Percentiles rank a stretch among this genome's conserved stretches.
phyloP scores from a whole-genome alignment of 169 alveolate species.

The Babesia bigemina region DNA sequence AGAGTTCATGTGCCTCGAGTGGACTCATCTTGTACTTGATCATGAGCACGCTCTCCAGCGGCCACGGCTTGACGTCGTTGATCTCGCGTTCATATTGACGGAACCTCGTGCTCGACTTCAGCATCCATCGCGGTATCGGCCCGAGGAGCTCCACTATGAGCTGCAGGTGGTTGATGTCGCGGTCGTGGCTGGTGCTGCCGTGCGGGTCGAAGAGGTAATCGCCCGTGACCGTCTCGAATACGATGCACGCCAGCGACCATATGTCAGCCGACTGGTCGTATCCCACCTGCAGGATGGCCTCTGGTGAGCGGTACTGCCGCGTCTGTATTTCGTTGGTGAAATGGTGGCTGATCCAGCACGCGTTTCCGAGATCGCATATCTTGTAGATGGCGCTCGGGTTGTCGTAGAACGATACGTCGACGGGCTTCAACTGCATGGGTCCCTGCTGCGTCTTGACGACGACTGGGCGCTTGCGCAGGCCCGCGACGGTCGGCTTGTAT shows the following conservation, averaged over 20 bases:
- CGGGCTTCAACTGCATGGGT: conserved; percentile 67
- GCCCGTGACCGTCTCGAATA: conserved; percentile 97
- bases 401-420: conserved; percentile 70
- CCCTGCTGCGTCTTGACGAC: conserved; percentile 72
- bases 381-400: conserved; percentile 82
- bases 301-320: conserved; percentile 98
- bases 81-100: conserved; percentile 35
- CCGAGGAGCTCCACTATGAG: conserved; percentile 90
- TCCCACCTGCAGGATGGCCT: conserved; percentile 93
- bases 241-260: conserved; percentile 98
- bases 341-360: conserved; percentile 97
- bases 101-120: conserved; percentile 79
- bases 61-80: conserved; percentile 73
- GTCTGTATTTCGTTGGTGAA: conserved; percentile 96
- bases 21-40: conserved; percentile 83
- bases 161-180: conserved; percentile 71
- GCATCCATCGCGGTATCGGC: conserved; percentile 87
- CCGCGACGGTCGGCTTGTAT: background rate
- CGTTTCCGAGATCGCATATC: conserved; percentile 98
- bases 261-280: conserved; percentile 95
- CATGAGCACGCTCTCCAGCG: conserved; percentile 82
- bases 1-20: conserved; percentile 82
- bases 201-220: conserved; percentile 97
- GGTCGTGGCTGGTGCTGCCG: conserved; percentile 78
- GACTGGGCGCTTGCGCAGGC: conserved; percentile 21